Conservation (phyloP, 1,284 basidiomycete genomes). For the Ustilago bromivora region DNA sequence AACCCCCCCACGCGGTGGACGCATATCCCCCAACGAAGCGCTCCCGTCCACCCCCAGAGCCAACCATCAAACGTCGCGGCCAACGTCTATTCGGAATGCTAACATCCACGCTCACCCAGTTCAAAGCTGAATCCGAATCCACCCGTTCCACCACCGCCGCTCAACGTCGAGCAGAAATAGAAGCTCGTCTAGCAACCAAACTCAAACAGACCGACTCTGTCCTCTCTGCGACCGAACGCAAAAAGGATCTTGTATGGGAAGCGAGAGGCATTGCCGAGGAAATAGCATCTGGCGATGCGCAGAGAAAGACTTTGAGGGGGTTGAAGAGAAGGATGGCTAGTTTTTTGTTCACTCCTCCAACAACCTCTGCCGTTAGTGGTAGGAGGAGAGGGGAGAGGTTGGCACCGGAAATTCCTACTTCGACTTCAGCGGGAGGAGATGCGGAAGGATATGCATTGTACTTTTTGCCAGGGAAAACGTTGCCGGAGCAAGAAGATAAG, state of each 20-base stretch:
- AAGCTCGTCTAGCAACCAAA: slow-evolving; percentile 21
- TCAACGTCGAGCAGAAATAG: slow-evolving; percentile 14
- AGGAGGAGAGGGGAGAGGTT: not conserved
- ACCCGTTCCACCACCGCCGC: slow-evolving; percentile 7
- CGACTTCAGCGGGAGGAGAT: not conserved
- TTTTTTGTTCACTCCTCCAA: slow-evolving; percentile 31
- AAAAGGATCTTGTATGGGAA: slow-evolving; percentile 18
- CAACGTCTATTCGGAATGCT: slow-evolving; percentile 36
- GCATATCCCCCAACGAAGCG: not conserved
- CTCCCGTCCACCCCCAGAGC: slow-evolving; percentile 7
- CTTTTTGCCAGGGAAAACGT: slow-evolving; percentile 32
- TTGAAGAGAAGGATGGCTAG: slow-evolving; percentile 36
- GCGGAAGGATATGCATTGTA: slow-evolving; percentile 20
- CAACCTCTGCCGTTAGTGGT: not conserved
- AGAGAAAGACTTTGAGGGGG: slow-evolving; percentile 21
- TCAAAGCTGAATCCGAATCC: slow-evolving; percentile 36
- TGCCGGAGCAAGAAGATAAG: slow-evolving; percentile 40
- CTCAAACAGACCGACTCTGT: not conserved
- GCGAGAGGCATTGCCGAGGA: slow-evolving; percentile 26
- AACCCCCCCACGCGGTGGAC: slow-evolving; percentile 1
- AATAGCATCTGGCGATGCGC: slow-evolving; percentile 21
- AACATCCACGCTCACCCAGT: slow-evolving; percentile 27
- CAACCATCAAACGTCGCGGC: slow-evolving; percentile 14
- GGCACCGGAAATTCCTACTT: slow-evolving; percentile 18
- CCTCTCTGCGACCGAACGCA: not conserved